Percentiles rank a stretch among this genome's conserved stretches.
phyloP scores from a whole-genome alignment of 129 eudicot genomes.

The Arctium minus region DNA sequence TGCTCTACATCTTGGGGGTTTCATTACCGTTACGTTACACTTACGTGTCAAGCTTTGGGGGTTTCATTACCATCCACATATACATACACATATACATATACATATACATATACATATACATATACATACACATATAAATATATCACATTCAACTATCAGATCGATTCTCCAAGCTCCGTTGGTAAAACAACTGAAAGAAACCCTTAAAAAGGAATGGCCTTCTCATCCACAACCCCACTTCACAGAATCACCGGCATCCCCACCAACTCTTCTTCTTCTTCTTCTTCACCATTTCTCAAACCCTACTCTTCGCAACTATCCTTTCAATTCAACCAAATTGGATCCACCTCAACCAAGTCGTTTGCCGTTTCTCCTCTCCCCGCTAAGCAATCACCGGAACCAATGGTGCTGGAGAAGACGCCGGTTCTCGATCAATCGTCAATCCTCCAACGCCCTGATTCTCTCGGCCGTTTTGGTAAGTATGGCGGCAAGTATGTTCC shows the following conservation, averaged over 20 bases:
- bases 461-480: slow-evolving; percentile 81
- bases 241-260: background rate
- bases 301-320: slow-evolving; percentile 14
- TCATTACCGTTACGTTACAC: too few species aligned
- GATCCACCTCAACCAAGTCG: slow-evolving; percentile 10
- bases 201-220: background rate
- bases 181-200: background rate
- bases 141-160: too few species aligned
- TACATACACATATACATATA: background rate
- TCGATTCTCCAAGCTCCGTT: too few species aligned
- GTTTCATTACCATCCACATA: too few species aligned
- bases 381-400: slow-evolving; percentile 17
- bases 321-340: slow-evolving; percentile 21
- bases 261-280: background rate
- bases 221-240: background rate
- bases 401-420: slow-evolving; percentile 25
- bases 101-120: background rate
- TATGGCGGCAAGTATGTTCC: slow-evolving; percentile 92
- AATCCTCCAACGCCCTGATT: slow-evolving; percentile 52
- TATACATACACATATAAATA: background rate
- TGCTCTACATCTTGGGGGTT: too few species aligned
- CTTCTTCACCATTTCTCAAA: slow-evolving; percentile 16
- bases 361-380: slow-evolving; percentile 38
- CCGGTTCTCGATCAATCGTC: background rate
- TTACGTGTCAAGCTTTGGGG: too few species aligned